Evolutionary conservation across 495 filamentous ascomycete genomes (phyloP), one percentile per base, ranked within the genome.

Genomic region (Hypoxylon trugodes): DNA sequence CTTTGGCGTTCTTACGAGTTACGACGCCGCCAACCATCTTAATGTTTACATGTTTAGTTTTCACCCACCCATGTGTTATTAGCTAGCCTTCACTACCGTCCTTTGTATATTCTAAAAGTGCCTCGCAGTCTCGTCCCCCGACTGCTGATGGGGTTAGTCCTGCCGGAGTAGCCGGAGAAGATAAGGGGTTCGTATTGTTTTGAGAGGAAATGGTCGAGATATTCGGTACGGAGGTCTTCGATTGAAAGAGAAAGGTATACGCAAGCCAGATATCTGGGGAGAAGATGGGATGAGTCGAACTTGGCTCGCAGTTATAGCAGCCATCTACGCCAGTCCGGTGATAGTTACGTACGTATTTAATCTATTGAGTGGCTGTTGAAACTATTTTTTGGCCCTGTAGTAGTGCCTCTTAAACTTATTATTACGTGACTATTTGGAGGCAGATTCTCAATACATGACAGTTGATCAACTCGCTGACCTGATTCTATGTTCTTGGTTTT

Each of bases 41-140:
- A 73, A 73, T 73, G 70, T 73, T 61, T 73, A 73, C 43, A 66
- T 73, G 64, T 57, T 57, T 73, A 73, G 59, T 73, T 28, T 56
- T 64, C 45, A 35, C 46, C 46, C 47, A 40, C 42, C 61, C 42
- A 35, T 68, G 68, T 70, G 62, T 64, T 66, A 66, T 54, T 59
- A 56, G 49, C 10, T n/a, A n/a, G n/a, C 18, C 60, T 57, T 61
- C 53, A 50, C 43, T 24, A 21, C 65, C 57, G 46, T 65, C 52
- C 42, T 47, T 25, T 73, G 68, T 70, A 70, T 52, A 73, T 70
- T 66, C 70, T 45, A 61, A 13, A 36, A 50, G 38, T 47, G 47
- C 70, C 55, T 58, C 43, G 60, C 60, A 65, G 64, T 33, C 64
- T 56, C 70, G 70, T 36, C 68, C 64, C 58, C 70, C 60, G 70